Conservation (phyloP, 2,329 filamentous ascomycete genomes). For the Parafenestella ontariensis region DNA sequence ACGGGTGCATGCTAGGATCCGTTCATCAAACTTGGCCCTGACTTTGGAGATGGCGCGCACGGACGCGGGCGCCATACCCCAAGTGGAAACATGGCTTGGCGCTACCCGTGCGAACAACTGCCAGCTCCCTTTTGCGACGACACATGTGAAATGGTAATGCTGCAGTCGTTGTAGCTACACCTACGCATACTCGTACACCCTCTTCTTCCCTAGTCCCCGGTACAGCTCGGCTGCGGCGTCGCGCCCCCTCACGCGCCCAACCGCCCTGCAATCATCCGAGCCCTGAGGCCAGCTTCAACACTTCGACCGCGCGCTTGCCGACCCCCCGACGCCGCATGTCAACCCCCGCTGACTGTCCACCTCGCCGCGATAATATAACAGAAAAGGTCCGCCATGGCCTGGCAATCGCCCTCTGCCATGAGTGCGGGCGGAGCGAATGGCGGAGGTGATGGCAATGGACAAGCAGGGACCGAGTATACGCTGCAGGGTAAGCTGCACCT, state of each 20-base stretch:
- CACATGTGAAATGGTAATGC: conserved; percentile 1
- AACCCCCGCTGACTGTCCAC: conserved; percentile 29
- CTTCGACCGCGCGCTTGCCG: conserved; percentile 27
- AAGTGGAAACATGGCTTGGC: conserved; percentile 11
- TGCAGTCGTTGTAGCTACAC: conserved; percentile 1
- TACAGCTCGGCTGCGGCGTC: not conserved
- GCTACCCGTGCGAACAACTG: conserved; percentile 6
- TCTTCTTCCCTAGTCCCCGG: not conserved
- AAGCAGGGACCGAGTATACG: conserved; percentile 74
- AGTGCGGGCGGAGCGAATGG: conserved; percentile 62
- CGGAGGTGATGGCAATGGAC: conserved; percentile 55
- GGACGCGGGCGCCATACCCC: not conserved
- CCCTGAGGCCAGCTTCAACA: conserved; percentile 30
- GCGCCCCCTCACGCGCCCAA: conserved; percentile 6
- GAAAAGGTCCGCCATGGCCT: conserved; percentile 64
- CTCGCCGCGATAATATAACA: conserved; percentile 27
- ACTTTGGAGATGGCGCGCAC: not conserved
- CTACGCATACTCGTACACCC: not conserved
- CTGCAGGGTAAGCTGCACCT: conserved; percentile 64
- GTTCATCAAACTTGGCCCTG: not conserved
- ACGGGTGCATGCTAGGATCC: conserved; percentile 12
- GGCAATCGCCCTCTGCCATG: conserved; percentile 72
- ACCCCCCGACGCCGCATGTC: conserved; percentile 41
- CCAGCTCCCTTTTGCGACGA: conserved; percentile 24
- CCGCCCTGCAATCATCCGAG: conserved; percentile 27